Conservation (phyloP, 345 rosid species). For the Noccaea bulbosa region DNA sequence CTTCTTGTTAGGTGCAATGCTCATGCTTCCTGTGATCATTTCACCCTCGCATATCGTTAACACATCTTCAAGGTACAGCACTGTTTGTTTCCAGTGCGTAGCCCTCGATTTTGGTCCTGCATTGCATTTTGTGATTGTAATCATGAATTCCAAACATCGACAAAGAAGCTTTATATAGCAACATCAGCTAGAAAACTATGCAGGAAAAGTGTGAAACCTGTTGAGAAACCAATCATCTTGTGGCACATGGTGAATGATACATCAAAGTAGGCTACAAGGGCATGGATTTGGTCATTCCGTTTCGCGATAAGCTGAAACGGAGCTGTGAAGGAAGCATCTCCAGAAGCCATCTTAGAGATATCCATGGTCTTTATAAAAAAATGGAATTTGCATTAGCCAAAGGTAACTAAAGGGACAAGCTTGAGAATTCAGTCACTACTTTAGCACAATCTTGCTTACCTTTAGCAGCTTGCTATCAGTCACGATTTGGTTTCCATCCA, state of each 20-base stretch:
- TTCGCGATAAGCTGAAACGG: constrained; percentile 84
- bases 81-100: constrained; percentile 97
- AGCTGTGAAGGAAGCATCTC: constrained; percentile 90
- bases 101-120: constrained; percentile 77
- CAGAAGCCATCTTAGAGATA: constrained; percentile 88
- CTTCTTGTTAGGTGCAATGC: constrained; percentile 83
- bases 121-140: constrained; percentile 1
- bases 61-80: constrained; percentile 87
- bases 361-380: constrained; percentile 75
- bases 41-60: constrained; percentile 87
- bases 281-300: constrained; percentile 88
- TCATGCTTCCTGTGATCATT: constrained; percentile 74
- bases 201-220: constrained; percentile 58
- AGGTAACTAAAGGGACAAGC: background rate
- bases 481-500: constrained; percentile 85
- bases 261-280: constrained; percentile 92
- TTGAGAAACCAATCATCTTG: constrained; percentile 90
- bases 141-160: background rate
- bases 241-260: constrained; percentile 91
- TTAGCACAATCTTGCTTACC: constrained; percentile 46
- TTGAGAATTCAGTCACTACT: background rate
- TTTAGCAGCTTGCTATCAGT: constrained; percentile 77
- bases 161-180: background rate
- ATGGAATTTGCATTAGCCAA: constrained; percentile 25
- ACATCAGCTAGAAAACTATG: background rate